phyloP scores from a whole-genome alignment of 208 protist species.

The Blechomonas ayalai region DNA sequence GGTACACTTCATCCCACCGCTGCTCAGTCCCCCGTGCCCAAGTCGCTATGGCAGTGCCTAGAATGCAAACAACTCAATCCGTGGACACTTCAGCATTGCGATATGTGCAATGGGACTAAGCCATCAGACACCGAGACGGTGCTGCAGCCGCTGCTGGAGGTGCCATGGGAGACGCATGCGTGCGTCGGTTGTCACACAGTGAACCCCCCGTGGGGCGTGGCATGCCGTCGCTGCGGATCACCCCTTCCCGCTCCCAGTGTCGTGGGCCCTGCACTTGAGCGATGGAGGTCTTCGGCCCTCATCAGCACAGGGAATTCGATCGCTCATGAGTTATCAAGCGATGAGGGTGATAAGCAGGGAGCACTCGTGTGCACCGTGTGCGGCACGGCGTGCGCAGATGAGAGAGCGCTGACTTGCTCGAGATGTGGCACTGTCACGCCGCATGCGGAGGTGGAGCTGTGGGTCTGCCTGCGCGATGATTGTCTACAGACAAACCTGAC shows the following conservation, averaged over 20 bases:
- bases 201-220: slow-evolving; percentile 17
- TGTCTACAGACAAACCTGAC: slow-evolving; percentile 51
- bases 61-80: slow-evolving; percentile 28
- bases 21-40: not conserved
- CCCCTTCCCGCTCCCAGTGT: not conserved
- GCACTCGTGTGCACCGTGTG: slow-evolving; percentile 12
- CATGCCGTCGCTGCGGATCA: slow-evolving; percentile 13
- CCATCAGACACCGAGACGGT: not conserved
- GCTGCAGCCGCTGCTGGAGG: slow-evolving; percentile 12
- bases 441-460: slow-evolving; percentile 9
- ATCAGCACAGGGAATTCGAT: too few species aligned
- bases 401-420: slow-evolving; percentile 10
- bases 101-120: slow-evolving; percentile 11
- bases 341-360: not conserved
- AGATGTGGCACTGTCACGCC: slow-evolving; percentile 5
- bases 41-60: slow-evolving; percentile 29
- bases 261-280: too few species aligned
- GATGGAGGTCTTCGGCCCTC: too few species aligned
- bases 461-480: slow-evolving; percentile 55
- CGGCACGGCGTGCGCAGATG: slow-evolving; percentile 8
- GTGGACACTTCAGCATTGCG: slow-evolving; percentile 19
- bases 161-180: slow-evolving; percentile 30
- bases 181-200: slow-evolving; percentile 19
- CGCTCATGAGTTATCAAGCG: too few species aligned
- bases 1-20: slow-evolving; percentile 2